Base-by-base conservation (phyloP, 495 filamentous ascomycete species). In the Melanomma pulvis-pyrius region DNA sequence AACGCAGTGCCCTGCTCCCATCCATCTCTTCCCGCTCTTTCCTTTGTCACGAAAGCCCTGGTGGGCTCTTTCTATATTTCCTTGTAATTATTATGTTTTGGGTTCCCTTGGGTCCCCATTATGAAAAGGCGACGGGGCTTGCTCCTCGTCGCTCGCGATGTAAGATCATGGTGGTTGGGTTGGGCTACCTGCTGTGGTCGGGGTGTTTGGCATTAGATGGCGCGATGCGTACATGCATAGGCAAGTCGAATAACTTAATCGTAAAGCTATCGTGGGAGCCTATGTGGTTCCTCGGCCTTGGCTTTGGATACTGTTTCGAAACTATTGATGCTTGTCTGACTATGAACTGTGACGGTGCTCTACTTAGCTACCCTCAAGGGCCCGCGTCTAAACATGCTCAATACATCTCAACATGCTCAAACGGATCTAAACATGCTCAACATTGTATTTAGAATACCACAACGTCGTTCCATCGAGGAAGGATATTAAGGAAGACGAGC, bases 41-140 rank as follows among this genome's bases (percentile, higher is more conserved):
- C 53, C 9, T 41, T 57, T 57, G 53, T 57, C 53, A 57, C 53
- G 21, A 30, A 30, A 15, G 30, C 50, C 30, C 50, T n/a, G 29
- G 53, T 39, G 53, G 53, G 22, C 53, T 22, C 53, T 34, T 41
- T 59, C 41, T 28, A 11, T 59, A 59, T 59, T 48, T 59, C 56
- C 41, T 59, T 59, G 36, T 59, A 59, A 59, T 59, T 59, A 59
- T 59, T 11, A 59, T 44, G 56, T 36, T 39, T 57, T 57, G 39
- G 53, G 51, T 57, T 17, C 30, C 48, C 24, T 44, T 6, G 39
- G 39, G 3, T 44, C 3, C 39, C 17, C 39, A 44, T 44, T 2
- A 44, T 44, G 39, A 44, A 44, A 44, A 17, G 39, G 39, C 39
- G 39, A 17, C 39, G 39, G 32, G 39, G 39, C 39, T 44, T 17